Base-by-base conservation (phyloP, 169 alveolate species). In the Theileria equi region DNA sequence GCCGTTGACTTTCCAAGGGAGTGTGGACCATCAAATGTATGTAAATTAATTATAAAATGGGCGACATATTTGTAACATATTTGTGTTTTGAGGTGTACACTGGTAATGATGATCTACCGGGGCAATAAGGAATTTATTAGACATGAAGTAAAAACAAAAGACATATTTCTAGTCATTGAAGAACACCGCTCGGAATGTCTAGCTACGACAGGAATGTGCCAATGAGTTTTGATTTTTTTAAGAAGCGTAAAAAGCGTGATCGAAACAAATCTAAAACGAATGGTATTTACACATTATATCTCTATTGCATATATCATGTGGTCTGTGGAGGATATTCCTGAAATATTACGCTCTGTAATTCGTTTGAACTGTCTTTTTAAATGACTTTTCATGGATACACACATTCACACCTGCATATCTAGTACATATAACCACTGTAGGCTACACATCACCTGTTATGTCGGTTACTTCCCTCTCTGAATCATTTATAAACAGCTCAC, bases 171-270 rank as follows among this genome's bases (percentile, higher is more conserved):
- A n/a, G n/a, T n/a, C n/a, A n/a, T n/a, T n/a, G n/a, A n/a, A n/a
- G n/a, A n/a, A n/a, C n/a, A n/a, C n/a, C n/a, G n/a, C n/a, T 45
- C 21, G 31, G 49, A 23, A 72, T 72, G 83, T 61, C 62, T 26
- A 58, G 28, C 31, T 43, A 44, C 16, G 83, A 72, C 35, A 35
- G 32, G 13, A 72, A 66, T 35, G 49, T 28, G 36, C 63, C 83
- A 8, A 40, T 45, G 38, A 45, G 77, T 41, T 72, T 72, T 49
- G 76, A 72, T 61, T 72, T 72, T 59, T 63, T 72, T 48, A 67
- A 50, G 17, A 72, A 72, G 65, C 66, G 83, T 21, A 72, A 59
- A 34, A 55, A 55, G 23, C 3, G 31, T 2, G 29, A 19, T 25
- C 61, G 17, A 7, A 13, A 5, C 49, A 49, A 17, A 49, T 49